A percentile compares a stretch with the other conserved stretches of the same genome.
Conservation (phyloP, 805 yeast genomes). For the Cyberlindnera mrakii region DNA sequence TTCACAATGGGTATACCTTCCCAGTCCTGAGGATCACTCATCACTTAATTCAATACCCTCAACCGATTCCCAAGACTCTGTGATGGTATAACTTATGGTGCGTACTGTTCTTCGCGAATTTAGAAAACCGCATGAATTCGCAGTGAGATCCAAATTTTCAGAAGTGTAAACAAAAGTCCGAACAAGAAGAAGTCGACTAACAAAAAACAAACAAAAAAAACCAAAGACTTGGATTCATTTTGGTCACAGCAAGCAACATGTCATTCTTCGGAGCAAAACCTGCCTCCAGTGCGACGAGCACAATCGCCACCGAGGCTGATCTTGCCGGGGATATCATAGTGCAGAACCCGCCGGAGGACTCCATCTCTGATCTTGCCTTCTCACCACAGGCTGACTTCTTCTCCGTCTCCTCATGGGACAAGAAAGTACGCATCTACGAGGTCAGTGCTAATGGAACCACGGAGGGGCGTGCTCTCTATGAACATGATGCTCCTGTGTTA, state of each 20-base stretch:
- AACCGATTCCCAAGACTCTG: no score
- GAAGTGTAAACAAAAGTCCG: no score
- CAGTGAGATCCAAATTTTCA: no score
- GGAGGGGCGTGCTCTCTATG: conserved; percentile 84
- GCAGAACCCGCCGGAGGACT: conserved; percentile 85
- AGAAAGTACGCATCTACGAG: conserved; percentile 89
- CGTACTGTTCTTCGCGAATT: no score
- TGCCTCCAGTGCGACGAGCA: conserved; percentile 17
- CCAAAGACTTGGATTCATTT: not conserved
- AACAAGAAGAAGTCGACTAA: no score
- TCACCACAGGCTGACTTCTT: conserved; percentile 79
- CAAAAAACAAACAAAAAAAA: not conserved
- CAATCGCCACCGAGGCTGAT: conserved; percentile 32
- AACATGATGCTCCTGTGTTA: conserved; percentile 85
- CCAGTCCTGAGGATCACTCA: conserved; percentile 1
- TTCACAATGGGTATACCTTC: conserved; percentile 15
- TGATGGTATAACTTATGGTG: no score
- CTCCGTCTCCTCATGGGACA: conserved; percentile 90
- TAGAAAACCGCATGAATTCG: no score
- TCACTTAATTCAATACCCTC: no score
- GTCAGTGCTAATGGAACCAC: conserved; percentile 67
- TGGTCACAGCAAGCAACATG: conserved; percentile 19
- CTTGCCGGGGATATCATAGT: conserved; percentile 65
- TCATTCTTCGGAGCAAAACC: conserved; percentile 30
- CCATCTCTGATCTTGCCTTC: conserved; percentile 76